These are phyloP conservation scores for Trichoderma asperellum DNA, from an alignment of 2,329 filamentous ascomycete species.

Conservation along the genomic window DNA sequence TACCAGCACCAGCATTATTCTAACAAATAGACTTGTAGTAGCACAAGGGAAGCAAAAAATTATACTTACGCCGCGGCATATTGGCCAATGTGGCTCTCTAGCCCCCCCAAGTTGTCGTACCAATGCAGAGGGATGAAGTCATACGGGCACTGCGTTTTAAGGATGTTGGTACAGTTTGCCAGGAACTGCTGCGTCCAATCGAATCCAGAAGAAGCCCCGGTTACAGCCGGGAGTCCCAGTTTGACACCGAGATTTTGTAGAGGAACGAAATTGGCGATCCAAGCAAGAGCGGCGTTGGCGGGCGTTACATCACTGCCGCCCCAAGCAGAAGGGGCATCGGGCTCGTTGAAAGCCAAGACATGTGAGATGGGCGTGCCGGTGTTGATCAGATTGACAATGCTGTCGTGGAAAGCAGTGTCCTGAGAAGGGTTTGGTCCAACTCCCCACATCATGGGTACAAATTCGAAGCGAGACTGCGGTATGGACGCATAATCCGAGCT, in stretches of 20 bases:
- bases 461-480: slow-evolving; percentile 64
- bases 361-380: slow-evolving; percentile 62
- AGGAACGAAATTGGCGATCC: slow-evolving; percentile 73
- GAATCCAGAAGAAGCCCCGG: slow-evolving; percentile 63
- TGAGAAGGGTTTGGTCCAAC: slow-evolving; percentile 49
- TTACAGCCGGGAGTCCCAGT: slow-evolving; percentile 69
- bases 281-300: slow-evolving; percentile 64
- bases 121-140: slow-evolving; percentile 69
- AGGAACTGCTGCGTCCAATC: slow-evolving; percentile 71
- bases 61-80: slow-evolving; percentile 30
- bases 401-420: slow-evolving; percentile 63
- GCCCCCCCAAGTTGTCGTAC: slow-evolving; percentile 71
- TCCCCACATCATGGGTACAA: slow-evolving; percentile 83
- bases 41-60: neutral
- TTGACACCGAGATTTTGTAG: slow-evolving; percentile 66
- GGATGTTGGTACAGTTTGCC: slow-evolving; percentile 56
- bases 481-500: slow-evolving; percentile 54
- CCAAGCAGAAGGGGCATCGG: slow-evolving; percentile 59
- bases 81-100: slow-evolving; percentile 67
- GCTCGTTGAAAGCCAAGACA: slow-evolving; percentile 78
- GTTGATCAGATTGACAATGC: slow-evolving; percentile 59
- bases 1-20: neutral
- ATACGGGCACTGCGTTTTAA: slow-evolving; percentile 54
- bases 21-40: neutral
- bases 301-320: slow-evolving; percentile 68